Evolutionary conservation across 2,329 filamentous ascomycete species (phyloP), one percentile per base, ranked within the genome.

Genomic region (Hymenoscyphus salicellus): DNA sequence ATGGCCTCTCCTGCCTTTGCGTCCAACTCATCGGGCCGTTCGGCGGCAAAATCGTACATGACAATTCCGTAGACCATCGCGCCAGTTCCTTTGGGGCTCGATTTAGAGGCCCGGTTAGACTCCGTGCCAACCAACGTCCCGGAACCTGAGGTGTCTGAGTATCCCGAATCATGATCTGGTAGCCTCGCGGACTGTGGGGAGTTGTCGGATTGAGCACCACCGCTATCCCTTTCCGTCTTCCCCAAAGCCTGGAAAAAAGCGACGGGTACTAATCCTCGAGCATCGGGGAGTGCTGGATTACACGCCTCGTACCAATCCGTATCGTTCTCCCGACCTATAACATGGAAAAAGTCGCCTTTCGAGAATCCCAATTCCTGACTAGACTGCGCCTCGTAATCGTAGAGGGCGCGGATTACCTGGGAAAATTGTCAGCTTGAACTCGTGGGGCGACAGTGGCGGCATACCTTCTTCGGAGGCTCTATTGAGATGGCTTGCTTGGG

Each of bases 291-390:
- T 60, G 91, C 86, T 66, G 95, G 95, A 76, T 99, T 99, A 83
- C 93, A 98, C 63, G 94, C 95, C 79, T 98, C 95, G 83, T 97
- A 99, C 94, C 95, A 99, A 76, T 97, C 92, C 49, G 82, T 81
- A 77, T 98, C 94, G 82, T 97, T 89, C 80, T 98, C 95, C 77
- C 94, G 90, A 74, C 91, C 92, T 77, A 98, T 94, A 69, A 99
- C 95, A 81, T 98, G 94, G 77, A 99, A 95, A 78, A 98, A 99
- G 78, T 99, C 95, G 75, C 95, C 95, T 76, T 92, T 91, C 70
- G 89, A 92, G 79, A 99, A 99, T 76, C 90, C 89, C 73, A 99
- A 83, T 80, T 97, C 89, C 76, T 94, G 89, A 61, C 80, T 80
- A 66, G 87, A 86, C 74, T 89, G 85, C 65, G 93, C 91, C 74